Conservation (phyloP, 169 alveolate genomes). For the Plasmodium adleri region DNA sequence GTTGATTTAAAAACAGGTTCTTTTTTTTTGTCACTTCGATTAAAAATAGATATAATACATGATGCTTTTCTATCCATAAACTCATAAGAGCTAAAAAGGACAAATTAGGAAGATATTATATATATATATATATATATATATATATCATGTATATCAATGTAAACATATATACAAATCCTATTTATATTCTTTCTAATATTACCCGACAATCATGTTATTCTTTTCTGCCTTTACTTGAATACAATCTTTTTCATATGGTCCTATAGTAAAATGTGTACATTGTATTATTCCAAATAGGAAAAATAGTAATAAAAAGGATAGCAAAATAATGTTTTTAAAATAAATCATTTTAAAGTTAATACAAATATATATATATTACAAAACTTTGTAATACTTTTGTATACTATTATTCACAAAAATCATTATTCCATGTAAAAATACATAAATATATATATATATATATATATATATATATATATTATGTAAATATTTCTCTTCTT, state of each 20-base stretch:
- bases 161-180: neutral
- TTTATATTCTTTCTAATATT: neutral
- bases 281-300: constrained; percentile 5
- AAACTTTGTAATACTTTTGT: no score
- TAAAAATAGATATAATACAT: constrained; percentile 33
- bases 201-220: constrained; percentile 69
- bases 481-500: neutral
- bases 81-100: constrained; percentile 48
- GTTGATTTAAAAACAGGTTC: constrained; percentile 46
- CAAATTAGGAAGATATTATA: neutral
- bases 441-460: neutral
- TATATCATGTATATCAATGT: neutral
- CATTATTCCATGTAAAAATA: neutral
- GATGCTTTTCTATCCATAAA: constrained; percentile 41
- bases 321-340: neutral
- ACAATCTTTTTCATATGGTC: constrained; percentile 55
- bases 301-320: constrained; percentile 10
- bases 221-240: constrained; percentile 34
- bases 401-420: no score
- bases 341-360: constrained; percentile 28
- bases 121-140: constrained; percentile 6
- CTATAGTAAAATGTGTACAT: constrained; percentile 62
- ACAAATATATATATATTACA: neutral
- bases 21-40: constrained; percentile 23
- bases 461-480: constrained; percentile 1